phyloP scores from a whole-genome alignment of 192 early-diverging fungal species.

The Podila verticillata region DNA sequence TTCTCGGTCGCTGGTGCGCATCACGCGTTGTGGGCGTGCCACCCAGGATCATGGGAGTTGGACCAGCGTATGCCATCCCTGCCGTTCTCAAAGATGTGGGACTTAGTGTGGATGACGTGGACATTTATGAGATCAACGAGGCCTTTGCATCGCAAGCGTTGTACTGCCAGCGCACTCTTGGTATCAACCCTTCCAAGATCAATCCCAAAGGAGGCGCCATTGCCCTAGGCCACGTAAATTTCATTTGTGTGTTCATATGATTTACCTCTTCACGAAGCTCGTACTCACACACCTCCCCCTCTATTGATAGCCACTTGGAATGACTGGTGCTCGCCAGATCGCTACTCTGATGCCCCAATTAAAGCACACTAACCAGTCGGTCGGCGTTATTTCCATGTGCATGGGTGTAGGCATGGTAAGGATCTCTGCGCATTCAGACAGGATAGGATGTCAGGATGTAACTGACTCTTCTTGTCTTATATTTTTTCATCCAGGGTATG shows the following conservation, averaged over 20 bases:
- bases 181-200: conserved; percentile 85
- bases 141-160: conserved; percentile 96
- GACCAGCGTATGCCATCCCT: conserved; percentile 94
- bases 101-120: conserved; percentile 78
- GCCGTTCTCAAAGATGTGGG: conserved; percentile 84
- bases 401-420: conserved; percentile 83
- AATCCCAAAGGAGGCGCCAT: conserved; percentile 99
- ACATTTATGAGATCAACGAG: conserved; percentile 93
- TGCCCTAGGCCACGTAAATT: conserved; percentile 82
- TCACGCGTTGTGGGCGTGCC: conserved; percentile 90
- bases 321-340: conserved; percentile 94
- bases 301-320: conserved; percentile 76
- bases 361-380: conserved; percentile 80
- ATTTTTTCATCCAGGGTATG: conserved; percentile 19
- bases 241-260: conserved; percentile 37
- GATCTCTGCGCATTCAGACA: too few relatives aligned
- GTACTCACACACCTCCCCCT: neutral
- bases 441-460: neutral
- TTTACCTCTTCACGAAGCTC: neutral
- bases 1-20: conserved; percentile 85
- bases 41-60: conserved; percentile 96
- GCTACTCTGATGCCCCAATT: conserved; percentile 92
- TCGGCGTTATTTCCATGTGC: conserved; percentile 93
- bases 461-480: neutral
- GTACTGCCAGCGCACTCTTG: conserved; percentile 87